Evolutionary conservation across 2,329 filamentous ascomycete genomes (phyloP), one percentile per base, ranked within the genome.

Genomic region (Neonectria magnoliae): DNA sequence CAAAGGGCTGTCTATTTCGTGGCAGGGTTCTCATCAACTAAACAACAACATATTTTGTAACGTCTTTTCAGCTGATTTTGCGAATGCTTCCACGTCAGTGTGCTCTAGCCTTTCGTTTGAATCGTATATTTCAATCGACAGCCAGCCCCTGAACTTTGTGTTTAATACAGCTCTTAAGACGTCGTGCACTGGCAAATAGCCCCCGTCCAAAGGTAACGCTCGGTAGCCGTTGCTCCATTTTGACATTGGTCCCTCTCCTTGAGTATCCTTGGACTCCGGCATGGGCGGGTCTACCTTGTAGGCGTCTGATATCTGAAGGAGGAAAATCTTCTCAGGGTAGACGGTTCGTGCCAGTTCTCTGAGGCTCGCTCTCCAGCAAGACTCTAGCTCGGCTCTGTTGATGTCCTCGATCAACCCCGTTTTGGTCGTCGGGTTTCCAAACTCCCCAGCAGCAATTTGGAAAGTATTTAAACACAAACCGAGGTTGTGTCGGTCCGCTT

Each of bases 401-500:
- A 74, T 36, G 0, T 79, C 76, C 62, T 90, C 86, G 1, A 89
- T 77, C 2, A 88, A 71, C 0, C 91, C 91, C 0, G 87, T 88
- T 1, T 76, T 58, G 0, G 90, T 92, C 0, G 86, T 90, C 0
- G 92, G 92, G 69, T 94, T 91, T 0, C 82, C 91, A 85, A 87
- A 94, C 74, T 94, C 91, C 1, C 89, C 87, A 0, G 91, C 91
- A 0, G 87, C 90, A 2, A 87, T 90, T 74, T 94, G 91, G 79
- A 94, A 94, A 0, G 91, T 94, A 70, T 95, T 91, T 1, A 95
- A 84, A 69, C 91, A 94, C 0, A 94, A 80, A 0, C 92, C 91
- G 11, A 93, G 81, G 65, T 94, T 94, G 0, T 83, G 81, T 3
- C 88, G 79, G 68, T 92, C 80, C 2, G 89, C 90, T 48, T 82